A percentile compares a stretch with the other conserved stretches of the same genome.
These are phyloP conservation scores for Zygosaccharomyces gambellarensis DNA, from an alignment of 805 yeast genomes.

Conservation along the genomic window DNA sequence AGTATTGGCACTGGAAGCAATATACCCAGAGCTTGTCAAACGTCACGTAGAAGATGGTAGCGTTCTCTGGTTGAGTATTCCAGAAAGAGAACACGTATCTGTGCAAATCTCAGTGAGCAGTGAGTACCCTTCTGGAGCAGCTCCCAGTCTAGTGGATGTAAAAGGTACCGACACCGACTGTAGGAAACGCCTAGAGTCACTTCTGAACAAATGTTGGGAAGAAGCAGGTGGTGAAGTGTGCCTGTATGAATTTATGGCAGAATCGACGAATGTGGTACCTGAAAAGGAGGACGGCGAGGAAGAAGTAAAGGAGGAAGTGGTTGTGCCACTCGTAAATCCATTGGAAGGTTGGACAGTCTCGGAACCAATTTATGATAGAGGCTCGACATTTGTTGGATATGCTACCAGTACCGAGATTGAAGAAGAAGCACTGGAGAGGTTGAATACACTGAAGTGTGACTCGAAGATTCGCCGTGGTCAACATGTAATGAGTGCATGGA, in stretches of 20 bases:
- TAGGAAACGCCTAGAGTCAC: constrained; percentile 37
- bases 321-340: constrained; percentile 36
- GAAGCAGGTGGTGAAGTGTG: constrained; percentile 57
- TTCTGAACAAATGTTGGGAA: constrained; percentile 45
- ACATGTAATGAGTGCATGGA: constrained; percentile 86
- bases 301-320: constrained; percentile 23
- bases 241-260: constrained; percentile 70
- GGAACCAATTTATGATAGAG: constrained; percentile 75
- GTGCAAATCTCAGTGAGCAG: constrained; percentile 71
- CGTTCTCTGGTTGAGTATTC: constrained; percentile 45
- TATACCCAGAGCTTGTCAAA: constrained; percentile 63
- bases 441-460: constrained; percentile 56
- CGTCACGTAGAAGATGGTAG: constrained; percentile 33
- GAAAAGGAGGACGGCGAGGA: constrained; percentile 28
- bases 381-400: constrained; percentile 79
- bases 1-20: constrained; percentile 77
- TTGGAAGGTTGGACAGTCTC: constrained; percentile 73
- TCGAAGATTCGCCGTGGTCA: constrained; percentile 60
- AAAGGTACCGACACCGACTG: constrained; percentile 14
- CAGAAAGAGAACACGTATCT: constrained; percentile 56
- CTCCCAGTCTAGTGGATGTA: constrained; percentile 63
- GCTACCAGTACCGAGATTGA: constrained; percentile 58
- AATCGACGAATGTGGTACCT: constrained; percentile 51
- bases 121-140: constrained; percentile 56
- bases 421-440: constrained; percentile 56